Evolutionary conservation across 2,329 filamentous ascomycete species (phyloP).

Genomic region (Fusarium subglutinans): DNA sequence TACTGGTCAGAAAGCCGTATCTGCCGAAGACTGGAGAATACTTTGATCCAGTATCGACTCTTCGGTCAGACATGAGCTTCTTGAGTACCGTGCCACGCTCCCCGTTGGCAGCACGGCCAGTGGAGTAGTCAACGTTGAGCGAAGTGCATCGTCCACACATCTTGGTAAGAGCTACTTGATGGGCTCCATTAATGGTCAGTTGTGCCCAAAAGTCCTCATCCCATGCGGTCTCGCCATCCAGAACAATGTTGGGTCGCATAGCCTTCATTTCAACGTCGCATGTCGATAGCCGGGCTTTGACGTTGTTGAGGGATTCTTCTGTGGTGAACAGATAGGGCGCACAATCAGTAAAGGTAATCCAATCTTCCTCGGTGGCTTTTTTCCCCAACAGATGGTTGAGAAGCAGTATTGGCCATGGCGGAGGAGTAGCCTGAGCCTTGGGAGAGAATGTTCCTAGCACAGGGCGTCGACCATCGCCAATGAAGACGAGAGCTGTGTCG

Average conservation of each 20-base stretch:
- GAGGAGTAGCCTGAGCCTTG: slow-evolving; percentile 37
- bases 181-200: slow-evolving; percentile 54
- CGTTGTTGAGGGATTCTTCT: slow-evolving; percentile 72
- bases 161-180: slow-evolving; percentile 67
- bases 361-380: slow-evolving; percentile 48
- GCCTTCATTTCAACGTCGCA: slow-evolving; percentile 70
- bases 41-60: slow-evolving; percentile 74
- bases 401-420: slow-evolving; percentile 50
- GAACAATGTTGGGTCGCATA: slow-evolving; percentile 78
- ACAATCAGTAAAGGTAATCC: slow-evolving; percentile 77
- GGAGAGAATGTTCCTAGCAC: slow-evolving; percentile 68
- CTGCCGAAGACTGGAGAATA: slow-evolving; percentile 78
- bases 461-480: slow-evolving; percentile 67
- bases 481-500: slow-evolving; percentile 68
- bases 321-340: slow-evolving; percentile 80
- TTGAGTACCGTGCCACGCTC: slow-evolving; percentile 72
- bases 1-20: slow-evolving; percentile 68
- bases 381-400: slow-evolving; percentile 45
- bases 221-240: slow-evolving; percentile 68
- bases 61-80: slow-evolving; percentile 73
- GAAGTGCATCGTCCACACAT: slow-evolving; percentile 76
- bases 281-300: slow-evolving; percentile 65
- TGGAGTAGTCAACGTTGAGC: slow-evolving; percentile 76
- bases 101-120: slow-evolving; percentile 66
- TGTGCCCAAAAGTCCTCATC: slow-evolving; percentile 80